phyloP scores from a whole-genome alignment of 2,329 filamentous ascomycete species.

The Ascochyta fabae region DNA sequence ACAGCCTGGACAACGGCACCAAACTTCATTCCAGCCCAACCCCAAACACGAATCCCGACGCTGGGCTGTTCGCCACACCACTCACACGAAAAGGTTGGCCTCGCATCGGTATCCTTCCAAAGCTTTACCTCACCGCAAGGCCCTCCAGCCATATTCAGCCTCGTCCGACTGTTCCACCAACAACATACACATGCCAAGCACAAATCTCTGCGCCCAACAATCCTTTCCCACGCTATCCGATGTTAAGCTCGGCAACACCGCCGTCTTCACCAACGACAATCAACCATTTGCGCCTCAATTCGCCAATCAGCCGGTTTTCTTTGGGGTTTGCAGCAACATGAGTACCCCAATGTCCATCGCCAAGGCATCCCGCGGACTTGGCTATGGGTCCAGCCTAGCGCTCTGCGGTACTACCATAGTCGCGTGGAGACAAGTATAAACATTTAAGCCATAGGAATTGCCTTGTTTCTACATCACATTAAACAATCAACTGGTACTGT shows the following conservation, averaged over 20 bases:
- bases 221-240: neutral
- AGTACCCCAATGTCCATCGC: constrained; percentile 37
- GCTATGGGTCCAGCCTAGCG: constrained; percentile 23
- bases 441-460: constrained; percentile 6
- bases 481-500: constrained; percentile 8
- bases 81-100: neutral
- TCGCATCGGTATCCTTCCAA: neutral
- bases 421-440: constrained; percentile 19
- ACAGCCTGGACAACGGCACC: too few species aligned
- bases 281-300: neutral
- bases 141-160: neutral
- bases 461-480: constrained; percentile 3
- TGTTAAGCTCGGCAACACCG: constrained; percentile 1
- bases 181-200: constrained; percentile 3
- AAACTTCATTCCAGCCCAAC: too few species aligned
- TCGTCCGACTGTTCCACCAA: neutral
- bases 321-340: constrained; percentile 19
- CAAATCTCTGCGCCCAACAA: neutral
- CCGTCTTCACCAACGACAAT: neutral
- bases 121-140: neutral
- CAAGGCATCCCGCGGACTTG: constrained; percentile 35
- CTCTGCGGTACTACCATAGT: constrained; percentile 1
- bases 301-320: constrained; percentile 14
- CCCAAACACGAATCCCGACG: neutral
- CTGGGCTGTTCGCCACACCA: neutral